Conservation (phyloP, 176 grass and related monocot genomes). For the Lolium rigidum region DNA sequence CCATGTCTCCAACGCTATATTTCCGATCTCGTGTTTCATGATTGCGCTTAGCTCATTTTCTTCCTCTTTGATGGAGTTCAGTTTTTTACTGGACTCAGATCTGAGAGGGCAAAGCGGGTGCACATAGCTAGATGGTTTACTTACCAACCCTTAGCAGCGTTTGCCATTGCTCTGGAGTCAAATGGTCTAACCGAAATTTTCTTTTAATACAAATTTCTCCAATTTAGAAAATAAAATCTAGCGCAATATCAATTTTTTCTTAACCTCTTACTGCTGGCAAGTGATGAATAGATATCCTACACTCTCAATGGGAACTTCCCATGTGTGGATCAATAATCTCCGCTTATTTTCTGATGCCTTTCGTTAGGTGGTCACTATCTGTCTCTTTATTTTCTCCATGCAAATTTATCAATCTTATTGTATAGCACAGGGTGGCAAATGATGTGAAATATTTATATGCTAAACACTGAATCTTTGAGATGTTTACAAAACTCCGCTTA, state of each 20-base stretch:
- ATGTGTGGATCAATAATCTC: constrained; percentile 64
- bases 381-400: neutral
- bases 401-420: neutral
- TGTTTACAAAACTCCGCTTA: constrained; percentile 67
- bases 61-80: constrained; percentile 25
- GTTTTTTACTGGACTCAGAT: constrained; percentile 19
- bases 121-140: constrained; percentile 64
- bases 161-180: constrained; percentile 84
- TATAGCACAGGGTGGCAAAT: constrained; percentile 10
- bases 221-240: no score
- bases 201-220: no score
- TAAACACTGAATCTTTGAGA: constrained; percentile 45
- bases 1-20: neutral
- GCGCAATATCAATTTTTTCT: neutral
- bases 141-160: constrained; percentile 80
- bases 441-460: constrained; percentile 49
- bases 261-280: constrained; percentile 2
- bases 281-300: constrained; percentile 64
- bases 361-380: no score
- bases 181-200: constrained; percentile 74
- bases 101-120: constrained; percentile 52
- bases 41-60: constrained; percentile 37
- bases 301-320: constrained; percentile 50
- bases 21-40: no score
- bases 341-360: constrained; percentile 70